Base-by-base conservation (phyloP, 75 land plant species). In the Picea glauca region DNA sequence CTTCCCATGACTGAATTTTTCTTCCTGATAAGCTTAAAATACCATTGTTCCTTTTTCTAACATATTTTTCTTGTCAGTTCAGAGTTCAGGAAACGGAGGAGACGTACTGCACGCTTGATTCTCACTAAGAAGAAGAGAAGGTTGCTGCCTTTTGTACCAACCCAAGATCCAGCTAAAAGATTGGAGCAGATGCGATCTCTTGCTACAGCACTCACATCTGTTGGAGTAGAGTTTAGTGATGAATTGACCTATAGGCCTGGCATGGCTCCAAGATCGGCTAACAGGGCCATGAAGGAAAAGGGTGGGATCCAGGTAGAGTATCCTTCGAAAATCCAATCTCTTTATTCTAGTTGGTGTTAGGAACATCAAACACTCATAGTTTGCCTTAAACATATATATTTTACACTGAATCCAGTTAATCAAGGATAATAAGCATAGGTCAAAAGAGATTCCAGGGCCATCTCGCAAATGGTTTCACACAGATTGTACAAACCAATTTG, bases 171-270 rank as follows among this genome's bases (percentile, higher is more conserved):
- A 13, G 6, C 23, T 3, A 83, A 86, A 76, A 85, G 90, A 33
- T 54, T 94, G 80, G 80, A 87, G 75, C 96, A 94, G 75, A 92
- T 94, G 96, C 89, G 89, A 2, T 92, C 96, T 12, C 63, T 94
- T 11, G 94, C 96, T 2, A 90, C 96, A 0, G 94, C 96, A 7
- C 72, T 94, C 46, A 92, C 82, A 30, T 79, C 85, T 1, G 85
- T 89, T 0, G 86, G 92, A 1, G 75, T 91, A 1, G 85, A 85
- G 56, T 94, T 90, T 63, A 87, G 88, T 77, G 80, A 92, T 67
- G 87, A 86, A 75, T 89, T 94, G 12, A 92, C 92, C 21, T 94
- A 94, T 35, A 50, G 76, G 72, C 77, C 82, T 0, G 94, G 91
- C 26, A 86, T 92, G 91, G 96, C 94, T 21, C 91, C 96, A 13